Conservation (phyloP, 768 basidiomycete species). For the Agaricus bisporus region DNA sequence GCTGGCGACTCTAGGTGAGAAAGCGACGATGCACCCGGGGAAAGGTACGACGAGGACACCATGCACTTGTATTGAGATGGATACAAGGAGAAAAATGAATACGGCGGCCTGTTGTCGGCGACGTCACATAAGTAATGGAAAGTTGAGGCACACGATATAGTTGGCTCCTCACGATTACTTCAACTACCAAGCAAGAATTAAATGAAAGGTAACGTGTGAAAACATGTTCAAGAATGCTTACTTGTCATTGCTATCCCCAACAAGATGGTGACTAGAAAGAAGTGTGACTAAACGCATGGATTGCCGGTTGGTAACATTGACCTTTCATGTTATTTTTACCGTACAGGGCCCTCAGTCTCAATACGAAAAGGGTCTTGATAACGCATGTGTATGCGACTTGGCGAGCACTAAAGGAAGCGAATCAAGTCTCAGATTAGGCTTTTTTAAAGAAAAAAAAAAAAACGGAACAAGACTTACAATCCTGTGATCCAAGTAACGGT, state of each 20-base stretch:
- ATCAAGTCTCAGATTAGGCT: too few species aligned
- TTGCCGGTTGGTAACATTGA: not conserved
- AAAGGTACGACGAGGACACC: not conserved
- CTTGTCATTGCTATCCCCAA: conserved; percentile 1
- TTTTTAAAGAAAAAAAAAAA: too few species aligned
- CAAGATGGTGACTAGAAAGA: not conserved
- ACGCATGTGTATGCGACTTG: conserved; percentile 4
- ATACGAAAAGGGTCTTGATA: conserved; percentile 4
- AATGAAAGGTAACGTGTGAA: not conserved
- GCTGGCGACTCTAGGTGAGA: not conserved
- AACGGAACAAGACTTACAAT: conserved; percentile 6
- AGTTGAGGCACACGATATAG: not conserved
- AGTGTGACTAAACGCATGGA: not conserved
- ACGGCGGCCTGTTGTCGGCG: not conserved
- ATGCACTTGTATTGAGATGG: conserved; percentile 3
- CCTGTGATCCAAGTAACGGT: conserved; percentile 5
- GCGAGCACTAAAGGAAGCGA: not conserved
- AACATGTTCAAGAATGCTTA: not conserved
- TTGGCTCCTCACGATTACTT: not conserved
- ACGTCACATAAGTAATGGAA: not conserved
- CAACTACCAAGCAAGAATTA: not conserved
- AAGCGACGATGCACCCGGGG: not conserved
- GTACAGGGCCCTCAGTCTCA: conserved; percentile 6
- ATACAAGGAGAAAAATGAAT: not conserved
- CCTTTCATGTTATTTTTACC: not conserved